These are phyloP conservation scores for Kazachstania martiniae DNA, from an alignment of 805 yeast species.

Conservation along the genomic window DNA sequence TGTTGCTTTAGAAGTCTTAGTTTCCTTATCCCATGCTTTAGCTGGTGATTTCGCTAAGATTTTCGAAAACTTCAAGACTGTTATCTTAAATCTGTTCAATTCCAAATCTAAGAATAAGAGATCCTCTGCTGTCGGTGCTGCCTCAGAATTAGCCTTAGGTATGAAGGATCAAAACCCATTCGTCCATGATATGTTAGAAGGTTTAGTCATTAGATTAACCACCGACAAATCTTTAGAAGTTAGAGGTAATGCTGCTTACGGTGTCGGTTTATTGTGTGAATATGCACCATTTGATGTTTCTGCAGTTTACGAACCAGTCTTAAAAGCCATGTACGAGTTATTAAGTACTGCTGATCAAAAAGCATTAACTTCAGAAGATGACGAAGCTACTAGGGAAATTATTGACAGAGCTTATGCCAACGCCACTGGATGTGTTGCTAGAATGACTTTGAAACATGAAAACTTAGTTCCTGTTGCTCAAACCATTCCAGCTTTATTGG, in stretches of 20 bases:
- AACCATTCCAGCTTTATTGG: conserved; percentile 61
- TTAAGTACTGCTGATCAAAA: conserved; percentile 72
- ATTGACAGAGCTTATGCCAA: conserved; percentile 81
- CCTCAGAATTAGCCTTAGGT: conserved; percentile 80
- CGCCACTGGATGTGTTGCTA: conserved; percentile 94
- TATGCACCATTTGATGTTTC: conserved; percentile 44
- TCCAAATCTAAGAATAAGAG: conserved; percentile 65
- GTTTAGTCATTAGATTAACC: conserved; percentile 57
- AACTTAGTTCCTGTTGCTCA: conserved; percentile 66
- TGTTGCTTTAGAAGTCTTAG: conserved; percentile 76
- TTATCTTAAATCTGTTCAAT: conserved; percentile 44
- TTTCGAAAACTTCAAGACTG: conserved; percentile 61
- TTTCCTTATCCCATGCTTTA: conserved; percentile 63
- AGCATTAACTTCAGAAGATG: conserved; percentile 40
- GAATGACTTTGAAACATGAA: conserved; percentile 71
- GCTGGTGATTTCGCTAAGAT: conserved; percentile 68
- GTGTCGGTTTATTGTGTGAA: conserved; percentile 67
- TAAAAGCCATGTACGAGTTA: conserved; percentile 57
- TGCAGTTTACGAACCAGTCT: conserved; percentile 53
- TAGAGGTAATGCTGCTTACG: conserved; percentile 91
- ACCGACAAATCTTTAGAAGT: conserved; percentile 77
- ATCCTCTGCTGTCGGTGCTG: conserved; percentile 74
- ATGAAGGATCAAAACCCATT: conserved; percentile 57
- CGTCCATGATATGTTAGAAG: conserved; percentile 57
- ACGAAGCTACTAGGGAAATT: conserved; percentile 69